These are phyloP conservation scores for Lactarius sp. DNA, from an alignment of 768 basidiomycete genomes.

Conservation along the genomic window DNA sequence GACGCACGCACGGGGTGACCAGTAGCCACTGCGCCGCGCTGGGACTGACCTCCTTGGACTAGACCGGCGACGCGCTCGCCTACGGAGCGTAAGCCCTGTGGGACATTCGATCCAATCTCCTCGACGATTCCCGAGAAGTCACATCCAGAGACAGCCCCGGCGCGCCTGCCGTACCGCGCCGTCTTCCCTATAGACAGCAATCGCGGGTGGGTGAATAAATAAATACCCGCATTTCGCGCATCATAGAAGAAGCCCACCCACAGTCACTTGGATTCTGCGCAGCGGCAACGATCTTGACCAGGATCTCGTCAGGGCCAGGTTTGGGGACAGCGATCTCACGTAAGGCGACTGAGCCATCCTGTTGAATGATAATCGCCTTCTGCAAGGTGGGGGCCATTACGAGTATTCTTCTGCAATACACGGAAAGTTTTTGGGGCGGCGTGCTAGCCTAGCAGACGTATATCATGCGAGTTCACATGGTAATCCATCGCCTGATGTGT, in stretches of 20 bases:
- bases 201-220: not conserved
- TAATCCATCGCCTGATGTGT: not conserved
- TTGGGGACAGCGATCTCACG: conserved; percentile 15
- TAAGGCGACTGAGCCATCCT: conserved; percentile 13
- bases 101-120: conserved; percentile 25
- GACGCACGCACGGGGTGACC: too few species aligned
- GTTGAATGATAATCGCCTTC: conserved; percentile 2
- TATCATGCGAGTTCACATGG: not conserved
- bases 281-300: conserved; percentile 32
- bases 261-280: conserved; percentile 30
- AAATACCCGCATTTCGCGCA: too few species aligned
- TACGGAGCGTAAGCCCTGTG: conserved; percentile 18
- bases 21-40: too few species aligned
- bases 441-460: too few species aligned
- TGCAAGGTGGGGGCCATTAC: conserved; percentile 13
- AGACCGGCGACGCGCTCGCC: conserved; percentile 32
- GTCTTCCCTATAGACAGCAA: conserved; percentile 6
- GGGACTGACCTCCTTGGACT: conserved; percentile 26
- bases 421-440: not conserved
- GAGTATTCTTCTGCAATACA: not conserved
- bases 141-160: conserved; percentile 28
- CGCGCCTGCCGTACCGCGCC: conserved; percentile 1
- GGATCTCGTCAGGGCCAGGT: conserved; percentile 16
- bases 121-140: conserved; percentile 31
- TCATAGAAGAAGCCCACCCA: conserved; percentile 21